phyloP scores from a whole-genome alignment of 768 basidiomycete species.

The Trametes cinnabarina region DNA sequence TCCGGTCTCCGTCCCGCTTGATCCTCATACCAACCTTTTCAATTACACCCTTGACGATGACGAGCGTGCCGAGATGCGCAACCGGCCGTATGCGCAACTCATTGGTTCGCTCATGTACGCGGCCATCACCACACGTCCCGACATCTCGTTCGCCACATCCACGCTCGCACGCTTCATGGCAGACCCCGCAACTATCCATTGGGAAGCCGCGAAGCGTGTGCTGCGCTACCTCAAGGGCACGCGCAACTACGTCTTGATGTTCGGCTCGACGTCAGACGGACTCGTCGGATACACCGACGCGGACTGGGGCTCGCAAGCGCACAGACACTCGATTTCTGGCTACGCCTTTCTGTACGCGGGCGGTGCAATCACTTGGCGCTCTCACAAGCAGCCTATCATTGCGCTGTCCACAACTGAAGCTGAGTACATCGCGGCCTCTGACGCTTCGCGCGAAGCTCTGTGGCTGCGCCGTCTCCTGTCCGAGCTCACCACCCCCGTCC shows the following conservation, averaged over 20 bases:
- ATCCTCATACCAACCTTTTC: neutral
- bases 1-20: slow-evolving; percentile 2
- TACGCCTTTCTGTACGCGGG: slow-evolving; percentile 33
- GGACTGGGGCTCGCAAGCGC: neutral
- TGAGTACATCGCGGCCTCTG: slow-evolving; percentile 37
- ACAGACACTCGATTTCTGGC: slow-evolving; percentile 27
- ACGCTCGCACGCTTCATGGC: slow-evolving; percentile 22
- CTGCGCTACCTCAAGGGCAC: slow-evolving; percentile 27
- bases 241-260: slow-evolving; percentile 1
- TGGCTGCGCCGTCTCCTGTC: slow-evolving; percentile 31
- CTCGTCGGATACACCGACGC: slow-evolving; percentile 15
- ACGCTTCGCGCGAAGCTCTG: slow-evolving; percentile 35
- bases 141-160: slow-evolving; percentile 28
- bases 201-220: slow-evolving; percentile 24
- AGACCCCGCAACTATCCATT: slow-evolving; percentile 24
- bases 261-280: slow-evolving; percentile 12
- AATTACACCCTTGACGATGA: neutral
- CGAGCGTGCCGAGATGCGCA: slow-evolving; percentile 1
- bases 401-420: slow-evolving; percentile 38
- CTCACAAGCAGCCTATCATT: slow-evolving; percentile 37
- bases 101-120: slow-evolving; percentile 33
- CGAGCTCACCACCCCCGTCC: neutral
- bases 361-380: slow-evolving; percentile 41
- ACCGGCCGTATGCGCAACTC: slow-evolving; percentile 16
- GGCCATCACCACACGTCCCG: slow-evolving; percentile 28